Evolutionary conservation across 2,329 filamentous ascomycete genomes (phyloP).

Genomic region (Penicillium hordei): DNA sequence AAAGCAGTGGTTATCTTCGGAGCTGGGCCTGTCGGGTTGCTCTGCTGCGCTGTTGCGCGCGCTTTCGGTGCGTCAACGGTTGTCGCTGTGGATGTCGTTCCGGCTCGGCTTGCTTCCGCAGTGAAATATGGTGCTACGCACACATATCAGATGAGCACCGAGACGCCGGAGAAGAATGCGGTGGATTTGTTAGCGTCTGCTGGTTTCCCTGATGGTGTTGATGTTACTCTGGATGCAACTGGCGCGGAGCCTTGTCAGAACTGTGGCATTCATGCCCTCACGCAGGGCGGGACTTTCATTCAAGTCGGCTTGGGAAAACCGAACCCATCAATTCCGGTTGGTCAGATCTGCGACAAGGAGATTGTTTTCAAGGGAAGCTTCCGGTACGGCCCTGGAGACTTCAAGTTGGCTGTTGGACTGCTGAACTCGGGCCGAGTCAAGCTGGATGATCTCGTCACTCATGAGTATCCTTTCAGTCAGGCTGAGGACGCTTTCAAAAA

Average conservation of each 20-base stretch:
- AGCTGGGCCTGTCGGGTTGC: conserved; percentile 77
- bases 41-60: conserved; percentile 78
- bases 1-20: conserved; percentile 78
- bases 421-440: conserved; percentile 61
- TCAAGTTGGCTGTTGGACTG: conserved; percentile 73
- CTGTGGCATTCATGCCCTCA: conserved; percentile 64
- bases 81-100: conserved; percentile 71
- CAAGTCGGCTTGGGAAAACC: conserved; percentile 83
- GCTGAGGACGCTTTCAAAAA: conserved; percentile 82
- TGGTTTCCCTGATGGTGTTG: conserved; percentile 63
- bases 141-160: conserved; percentile 58
- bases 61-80: conserved; percentile 78
- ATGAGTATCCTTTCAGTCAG: conserved; percentile 70
- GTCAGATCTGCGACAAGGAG: conserved; percentile 83
- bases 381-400: conserved; percentile 82
- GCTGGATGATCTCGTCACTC: conserved; percentile 74
- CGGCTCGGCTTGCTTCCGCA: conserved; percentile 69
- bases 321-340: conserved; percentile 66
- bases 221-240: conserved; percentile 73
- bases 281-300: conserved; percentile 69
- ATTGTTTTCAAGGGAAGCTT: conserved; percentile 80
- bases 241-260: conserved; percentile 75
- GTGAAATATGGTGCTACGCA: conserved; percentile 58
- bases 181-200: conserved; percentile 59
- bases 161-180: conserved; percentile 68